Percentiles rank a stretch among this genome's conserved stretches.
Evolutionary conservation across 805 yeast species (phyloP).

Genomic region (Blastobotrys parvus): DNA sequence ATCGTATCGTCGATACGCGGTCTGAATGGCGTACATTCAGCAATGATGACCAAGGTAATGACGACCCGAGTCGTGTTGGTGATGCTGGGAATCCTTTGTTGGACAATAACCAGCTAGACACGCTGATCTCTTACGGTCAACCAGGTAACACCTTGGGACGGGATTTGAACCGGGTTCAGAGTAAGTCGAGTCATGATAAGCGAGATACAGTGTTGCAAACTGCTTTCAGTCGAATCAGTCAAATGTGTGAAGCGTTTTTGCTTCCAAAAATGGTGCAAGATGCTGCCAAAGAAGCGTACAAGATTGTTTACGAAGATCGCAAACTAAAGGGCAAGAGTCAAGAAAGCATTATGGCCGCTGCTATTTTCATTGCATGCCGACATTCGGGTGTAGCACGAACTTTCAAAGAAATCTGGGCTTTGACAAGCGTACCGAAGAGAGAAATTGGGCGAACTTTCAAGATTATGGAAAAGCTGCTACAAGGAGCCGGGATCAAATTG

Average conservation of each 20-base stretch:
- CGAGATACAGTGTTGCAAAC: slow-evolving; percentile 81
- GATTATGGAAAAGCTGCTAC: slow-evolving; percentile 63
- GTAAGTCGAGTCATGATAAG: slow-evolving; percentile 73
- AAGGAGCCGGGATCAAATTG: slow-evolving; percentile 27
- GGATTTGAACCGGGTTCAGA: slow-evolving; percentile 85
- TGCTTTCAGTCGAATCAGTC: slow-evolving; percentile 85
- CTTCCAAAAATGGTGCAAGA: slow-evolving; percentile 93
- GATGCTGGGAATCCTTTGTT: slow-evolving; percentile 90
- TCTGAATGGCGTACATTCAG: slow-evolving; percentile 99
- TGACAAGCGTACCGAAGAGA: slow-evolving; percentile 87
- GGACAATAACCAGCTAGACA: slow-evolving; percentile 85
- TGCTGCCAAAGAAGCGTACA: slow-evolving; percentile 94
- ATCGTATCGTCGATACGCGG: slow-evolving; percentile 85
- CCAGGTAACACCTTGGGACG: slow-evolving; percentile 83
- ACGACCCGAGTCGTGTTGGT: slow-evolving; percentile 98
- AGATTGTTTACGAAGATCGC: slow-evolving; percentile 80
- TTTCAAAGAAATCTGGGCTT: slow-evolving; percentile 90
- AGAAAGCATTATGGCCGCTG: slow-evolving; percentile 93
- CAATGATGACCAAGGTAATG: slow-evolving; percentile 96
- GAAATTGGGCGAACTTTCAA: slow-evolving; percentile 90
- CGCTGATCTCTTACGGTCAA: slow-evolving; percentile 81
- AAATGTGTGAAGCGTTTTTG: slow-evolving; percentile 95
- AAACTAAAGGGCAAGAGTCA: slow-evolving; percentile 83
- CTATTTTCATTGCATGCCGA: slow-evolving; percentile 89
- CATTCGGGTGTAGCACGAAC: slow-evolving; percentile 91